Conservation (phyloP, 208 protist genomes). For the Leishmania martiniquensis region DNA sequence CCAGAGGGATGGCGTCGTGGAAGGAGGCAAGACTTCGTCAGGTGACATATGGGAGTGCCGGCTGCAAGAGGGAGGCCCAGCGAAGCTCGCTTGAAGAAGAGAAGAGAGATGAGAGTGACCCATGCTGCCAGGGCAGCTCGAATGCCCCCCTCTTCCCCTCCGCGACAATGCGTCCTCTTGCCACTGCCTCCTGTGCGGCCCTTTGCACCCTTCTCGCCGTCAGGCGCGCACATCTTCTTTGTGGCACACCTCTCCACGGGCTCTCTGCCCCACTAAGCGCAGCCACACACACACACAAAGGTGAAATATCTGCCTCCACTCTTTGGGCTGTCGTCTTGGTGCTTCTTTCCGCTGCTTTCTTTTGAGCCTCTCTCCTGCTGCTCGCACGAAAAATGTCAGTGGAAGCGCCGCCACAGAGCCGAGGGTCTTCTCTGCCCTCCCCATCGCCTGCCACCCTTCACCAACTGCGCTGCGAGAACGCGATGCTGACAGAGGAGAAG, state of each 20-base stretch:
- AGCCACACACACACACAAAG: not conserved
- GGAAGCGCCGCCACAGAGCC: not conserved
- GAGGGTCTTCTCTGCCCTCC: not conserved
- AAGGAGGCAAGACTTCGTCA: not conserved
- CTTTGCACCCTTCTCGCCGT: not conserved
- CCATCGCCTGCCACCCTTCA: conserved; percentile 21
- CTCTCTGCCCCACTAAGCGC: not conserved
- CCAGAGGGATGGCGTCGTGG: not conserved
- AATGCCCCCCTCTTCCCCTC: not conserved
- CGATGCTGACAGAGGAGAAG: conserved; percentile 46
- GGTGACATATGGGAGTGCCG: not conserved
- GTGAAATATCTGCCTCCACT: not conserved
- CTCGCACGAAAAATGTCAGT: not conserved
- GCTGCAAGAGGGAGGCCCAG: not conserved
- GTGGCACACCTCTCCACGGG: not conserved
- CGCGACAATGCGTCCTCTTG: not conserved
- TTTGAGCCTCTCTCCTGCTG: not conserved
- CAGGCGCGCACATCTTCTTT: not conserved
- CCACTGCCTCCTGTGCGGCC: not conserved
- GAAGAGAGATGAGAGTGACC: not conserved
- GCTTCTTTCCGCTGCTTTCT: not conserved
- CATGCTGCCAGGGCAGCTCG: not conserved
- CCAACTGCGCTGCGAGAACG: conserved; percentile 53
- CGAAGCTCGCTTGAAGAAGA: not conserved
- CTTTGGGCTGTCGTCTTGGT: not conserved